A percentile compares a stretch with the other conserved stretches of the same genome.
These are phyloP conservation scores for Schizopora paradoxa DNA, from an alignment of 1,284 basidiomycete species.

Conservation along the genomic window DNA sequence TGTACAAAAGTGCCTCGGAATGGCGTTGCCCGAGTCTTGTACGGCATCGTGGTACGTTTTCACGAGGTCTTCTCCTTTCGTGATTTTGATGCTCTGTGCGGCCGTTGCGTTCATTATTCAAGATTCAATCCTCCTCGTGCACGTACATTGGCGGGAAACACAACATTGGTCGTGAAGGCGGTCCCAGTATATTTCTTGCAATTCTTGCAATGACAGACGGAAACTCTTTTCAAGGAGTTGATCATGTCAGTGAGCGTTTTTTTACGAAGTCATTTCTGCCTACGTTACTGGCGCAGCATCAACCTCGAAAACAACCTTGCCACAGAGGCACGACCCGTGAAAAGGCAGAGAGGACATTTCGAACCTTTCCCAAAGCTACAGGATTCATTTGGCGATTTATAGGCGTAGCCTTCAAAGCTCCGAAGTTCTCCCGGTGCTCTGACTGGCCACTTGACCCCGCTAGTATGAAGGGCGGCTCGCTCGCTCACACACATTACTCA, in stretches of 20 bases:
- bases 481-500: too few relatives aligned
- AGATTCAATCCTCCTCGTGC: too few relatives aligned
- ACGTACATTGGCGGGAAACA: constrained; percentile 17
- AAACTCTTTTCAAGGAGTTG: constrained; percentile 9
- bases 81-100: constrained; percentile 10
- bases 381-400: too few relatives aligned
- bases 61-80: constrained; percentile 15
- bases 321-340: constrained; percentile 19
- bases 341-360: too few relatives aligned
- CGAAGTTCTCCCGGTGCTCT: too few relatives aligned
- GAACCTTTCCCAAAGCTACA: too few relatives aligned
- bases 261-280: constrained; percentile 1
- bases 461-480: too few relatives aligned
- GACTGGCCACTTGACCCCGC: too few relatives aligned
- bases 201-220: constrained; percentile 20
- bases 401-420: too few relatives aligned
- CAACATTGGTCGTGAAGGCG: constrained; percentile 20
- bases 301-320: constrained; percentile 16
- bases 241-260: background rate
- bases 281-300: constrained; percentile 16
- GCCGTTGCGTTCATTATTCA: too few relatives aligned
- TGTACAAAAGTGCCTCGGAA: constrained; percentile 18
- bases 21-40: constrained; percentile 19
- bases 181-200: constrained; percentile 21
- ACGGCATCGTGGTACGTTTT: constrained; percentile 14